phyloP scores from a whole-genome alignment of 2,329 filamentous ascomycete species.

The Didymosphaeria variabile region DNA sequence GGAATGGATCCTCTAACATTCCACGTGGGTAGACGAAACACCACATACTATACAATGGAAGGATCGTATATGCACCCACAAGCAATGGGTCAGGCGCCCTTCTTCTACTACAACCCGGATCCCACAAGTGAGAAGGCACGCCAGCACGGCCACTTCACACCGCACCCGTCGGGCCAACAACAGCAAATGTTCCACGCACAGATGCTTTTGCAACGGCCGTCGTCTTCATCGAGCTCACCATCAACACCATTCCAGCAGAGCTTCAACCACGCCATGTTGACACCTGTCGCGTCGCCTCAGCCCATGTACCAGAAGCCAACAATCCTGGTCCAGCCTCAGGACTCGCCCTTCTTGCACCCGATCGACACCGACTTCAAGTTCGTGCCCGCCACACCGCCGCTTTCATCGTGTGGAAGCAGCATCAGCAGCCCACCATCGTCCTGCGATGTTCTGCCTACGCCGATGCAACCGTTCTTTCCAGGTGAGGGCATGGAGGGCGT shows the following conservation, averaged over 20 bases:
- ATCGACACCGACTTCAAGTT: conserved; percentile 82
- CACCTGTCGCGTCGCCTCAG: conserved; percentile 78
- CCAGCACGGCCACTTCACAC: conserved; percentile 79
- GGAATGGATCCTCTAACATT: conserved; percentile 39
- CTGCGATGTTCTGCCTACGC: conserved; percentile 81
- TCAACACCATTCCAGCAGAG: conserved; percentile 58
- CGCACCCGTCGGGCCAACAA: conserved; percentile 55
- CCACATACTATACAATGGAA: conserved; percentile 66
- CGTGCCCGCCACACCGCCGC: conserved; percentile 85
- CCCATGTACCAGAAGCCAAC: conserved; percentile 78
- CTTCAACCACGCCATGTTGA: conserved; percentile 73
- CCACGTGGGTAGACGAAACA: conserved; percentile 29
- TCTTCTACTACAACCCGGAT: conserved; percentile 88
- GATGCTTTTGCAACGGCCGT: conserved; percentile 63
- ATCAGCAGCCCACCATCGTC: conserved; percentile 83
- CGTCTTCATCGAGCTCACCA: conserved; percentile 68
- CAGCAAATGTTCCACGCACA: conserved; percentile 54
- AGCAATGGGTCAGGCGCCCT: conserved; percentile 75
- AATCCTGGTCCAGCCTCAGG: conserved; percentile 71
- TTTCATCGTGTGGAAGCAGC: conserved; percentile 84
- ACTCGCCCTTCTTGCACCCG: conserved; percentile 63
- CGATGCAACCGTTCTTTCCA: conserved; percentile 78
- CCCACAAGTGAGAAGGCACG: conserved; percentile 70
- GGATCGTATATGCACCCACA: conserved; percentile 64
- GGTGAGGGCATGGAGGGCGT: conserved; percentile 51